These are phyloP conservation scores for Lathyrus aphaca DNA, from an alignment of 306 rosid species.

Conservation along the genomic window DNA sequence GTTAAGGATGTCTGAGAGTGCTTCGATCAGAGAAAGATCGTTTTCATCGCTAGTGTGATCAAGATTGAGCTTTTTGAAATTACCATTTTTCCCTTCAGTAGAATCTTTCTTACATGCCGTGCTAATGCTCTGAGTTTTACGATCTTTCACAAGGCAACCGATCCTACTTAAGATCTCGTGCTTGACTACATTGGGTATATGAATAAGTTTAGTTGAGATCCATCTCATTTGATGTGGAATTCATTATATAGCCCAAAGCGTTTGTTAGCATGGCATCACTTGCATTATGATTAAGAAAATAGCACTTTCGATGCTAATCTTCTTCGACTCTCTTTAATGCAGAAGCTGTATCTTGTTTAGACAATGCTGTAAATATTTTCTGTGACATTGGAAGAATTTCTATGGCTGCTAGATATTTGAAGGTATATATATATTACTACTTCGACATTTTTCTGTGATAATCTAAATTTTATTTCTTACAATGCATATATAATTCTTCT, in stretches of 20 bases:
- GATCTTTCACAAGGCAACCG: too few relatives aligned
- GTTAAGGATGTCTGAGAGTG: too few relatives aligned
- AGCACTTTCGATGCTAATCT: conserved; percentile 11
- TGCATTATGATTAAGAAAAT: neutral
- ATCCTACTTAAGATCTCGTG: too few relatives aligned
- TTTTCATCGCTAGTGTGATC: too few relatives aligned
- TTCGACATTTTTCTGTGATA: neutral
- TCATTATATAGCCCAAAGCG: neutral
- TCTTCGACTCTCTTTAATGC: conserved; percentile 29
- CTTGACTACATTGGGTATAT: too few relatives aligned
- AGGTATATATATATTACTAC: conserved; percentile 53
- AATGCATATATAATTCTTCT: neutral
- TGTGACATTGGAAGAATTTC: conserved; percentile 98
- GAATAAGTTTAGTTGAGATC: too few relatives aligned
- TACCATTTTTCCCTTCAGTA: too few relatives aligned
- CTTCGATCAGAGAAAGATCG: too few relatives aligned
- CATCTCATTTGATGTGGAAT: too few relatives aligned
- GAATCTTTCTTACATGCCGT: too few relatives aligned
- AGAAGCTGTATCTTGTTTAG: conserved; percentile 85
- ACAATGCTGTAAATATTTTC: conserved; percentile 68
- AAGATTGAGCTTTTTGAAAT: too few relatives aligned
- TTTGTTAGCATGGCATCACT: conserved; percentile 14
- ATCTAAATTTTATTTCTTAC: conserved; percentile 21
- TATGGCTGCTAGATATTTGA: conserved; percentile 95
- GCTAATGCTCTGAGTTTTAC: too few relatives aligned